Conservation (phyloP, 2,329 filamentous ascomycete species). For the Xylariaceae sp. region DNA sequence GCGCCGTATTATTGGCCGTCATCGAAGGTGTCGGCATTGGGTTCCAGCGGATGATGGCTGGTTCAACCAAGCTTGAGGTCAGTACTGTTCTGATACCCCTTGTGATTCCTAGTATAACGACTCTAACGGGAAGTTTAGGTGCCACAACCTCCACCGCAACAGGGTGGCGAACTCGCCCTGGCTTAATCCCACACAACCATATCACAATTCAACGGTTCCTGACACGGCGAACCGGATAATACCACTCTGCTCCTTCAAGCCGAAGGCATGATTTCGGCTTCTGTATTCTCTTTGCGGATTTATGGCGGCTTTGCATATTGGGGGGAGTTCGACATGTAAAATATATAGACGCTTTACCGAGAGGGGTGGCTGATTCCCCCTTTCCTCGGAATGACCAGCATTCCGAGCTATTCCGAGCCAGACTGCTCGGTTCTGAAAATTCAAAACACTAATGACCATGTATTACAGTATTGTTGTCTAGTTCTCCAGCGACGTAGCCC, state of each 20-base stretch:
- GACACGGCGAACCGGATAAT: conserved; percentile 7
- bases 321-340: conserved; percentile 24
- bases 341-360: conserved; percentile 20
- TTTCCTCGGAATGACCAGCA: conserved; percentile 11
- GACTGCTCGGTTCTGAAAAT: conserved; percentile 18
- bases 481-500: neutral
- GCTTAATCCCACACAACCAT: no score
- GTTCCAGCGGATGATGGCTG: conserved; percentile 90
- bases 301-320: conserved; percentile 22
- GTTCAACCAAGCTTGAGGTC: conserved; percentile 78
- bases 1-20: conserved; percentile 86
- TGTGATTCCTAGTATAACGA: neutral
- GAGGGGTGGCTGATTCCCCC: conserved; percentile 15
- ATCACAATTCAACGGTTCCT: no score
- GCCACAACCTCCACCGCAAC: conserved; percentile 29
- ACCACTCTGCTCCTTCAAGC: conserved; percentile 26
- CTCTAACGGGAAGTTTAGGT: conserved; percentile 22
- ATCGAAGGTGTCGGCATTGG: conserved; percentile 97
- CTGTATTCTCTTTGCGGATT: conserved; percentile 25
- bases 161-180: conserved; percentile 26
- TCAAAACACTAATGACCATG: conserved; percentile 24
- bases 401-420: conserved; percentile 16
- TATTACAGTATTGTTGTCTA: conserved; percentile 11
- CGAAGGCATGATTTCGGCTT: conserved; percentile 16
- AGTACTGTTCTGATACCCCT: conserved; percentile 19